Conservation (phyloP, 2,329 filamentous ascomycete genomes). For the Coniella lustricola region DNA sequence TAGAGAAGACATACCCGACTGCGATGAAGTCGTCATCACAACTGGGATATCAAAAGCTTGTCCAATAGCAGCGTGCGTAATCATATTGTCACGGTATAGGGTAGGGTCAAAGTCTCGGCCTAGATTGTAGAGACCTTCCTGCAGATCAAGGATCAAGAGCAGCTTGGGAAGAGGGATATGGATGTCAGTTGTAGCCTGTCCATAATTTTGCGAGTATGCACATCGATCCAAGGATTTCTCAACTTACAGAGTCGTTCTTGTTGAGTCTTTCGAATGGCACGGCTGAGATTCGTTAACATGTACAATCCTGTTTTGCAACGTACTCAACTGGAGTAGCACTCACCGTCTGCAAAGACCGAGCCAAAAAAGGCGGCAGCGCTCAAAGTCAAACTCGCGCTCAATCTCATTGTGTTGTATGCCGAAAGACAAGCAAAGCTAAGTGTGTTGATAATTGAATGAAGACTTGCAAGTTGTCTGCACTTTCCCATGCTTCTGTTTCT, state of each 20-base stretch:
- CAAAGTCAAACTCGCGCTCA: not conserved
- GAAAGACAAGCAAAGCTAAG: not conserved
- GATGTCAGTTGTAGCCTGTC: too few species aligned
- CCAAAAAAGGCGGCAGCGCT: slow-evolving; percentile 1
- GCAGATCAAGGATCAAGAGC: slow-evolving; percentile 53
- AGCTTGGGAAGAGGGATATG: slow-evolving; percentile 26
- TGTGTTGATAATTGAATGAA: too few species aligned
- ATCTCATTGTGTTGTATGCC: slow-evolving; percentile 1
- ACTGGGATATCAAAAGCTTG: slow-evolving; percentile 62
- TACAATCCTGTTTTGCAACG: too few species aligned
- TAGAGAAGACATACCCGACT: slow-evolving; percentile 33
- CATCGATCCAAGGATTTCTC: not conserved
- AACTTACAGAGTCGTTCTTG: slow-evolving; percentile 25
- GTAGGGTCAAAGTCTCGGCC: slow-evolving; percentile 61
- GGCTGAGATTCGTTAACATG: slow-evolving; percentile 2
- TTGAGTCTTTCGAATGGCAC: slow-evolving; percentile 24
- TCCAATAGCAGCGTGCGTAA: slow-evolving; percentile 60
- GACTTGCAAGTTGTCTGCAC: too few species aligned
- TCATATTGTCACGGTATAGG: slow-evolving; percentile 58
- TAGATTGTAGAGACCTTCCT: slow-evolving; percentile 50
- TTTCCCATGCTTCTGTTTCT: too few species aligned
- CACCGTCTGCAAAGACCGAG: slow-evolving; percentile 9
- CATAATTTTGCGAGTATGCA: too few species aligned
- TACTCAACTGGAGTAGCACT: not conserved
- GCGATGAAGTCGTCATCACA: slow-evolving; percentile 63